phyloP scores from a whole-genome alignment of 441 rosid species.

The Bruguiera hainesii region DNA sequence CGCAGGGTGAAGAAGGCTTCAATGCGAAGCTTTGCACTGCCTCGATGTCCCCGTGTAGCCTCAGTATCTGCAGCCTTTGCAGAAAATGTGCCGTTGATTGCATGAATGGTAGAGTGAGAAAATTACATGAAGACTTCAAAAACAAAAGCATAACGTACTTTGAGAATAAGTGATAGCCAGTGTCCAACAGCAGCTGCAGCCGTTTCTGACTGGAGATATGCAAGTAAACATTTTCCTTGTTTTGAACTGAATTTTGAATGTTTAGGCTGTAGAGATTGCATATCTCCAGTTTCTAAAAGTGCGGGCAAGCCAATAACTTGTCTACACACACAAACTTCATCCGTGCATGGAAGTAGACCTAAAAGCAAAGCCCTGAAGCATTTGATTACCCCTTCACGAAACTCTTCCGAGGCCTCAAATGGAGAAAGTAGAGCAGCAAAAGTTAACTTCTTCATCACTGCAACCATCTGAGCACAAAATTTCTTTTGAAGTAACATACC shows the following conservation, averaged over 20 bases:
- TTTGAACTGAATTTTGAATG: conserved; percentile 29
- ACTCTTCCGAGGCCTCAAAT: conserved; percentile 84
- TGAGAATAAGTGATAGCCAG: conserved; percentile 92
- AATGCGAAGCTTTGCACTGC: conserved; percentile 73
- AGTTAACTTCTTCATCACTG: conserved; percentile 72
- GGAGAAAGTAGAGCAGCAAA: conserved; percentile 73
- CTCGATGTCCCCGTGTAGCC: conserved; percentile 80
- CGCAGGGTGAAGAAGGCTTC: conserved; percentile 83
- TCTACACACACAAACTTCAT: conserved; percentile 64
- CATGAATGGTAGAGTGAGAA: conserved; percentile 6
- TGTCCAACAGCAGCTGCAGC: conserved; percentile 90
- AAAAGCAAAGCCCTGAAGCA: conserved; percentile 70
- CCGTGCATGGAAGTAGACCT: conserved; percentile 51
- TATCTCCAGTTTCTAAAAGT: conserved; percentile 39
- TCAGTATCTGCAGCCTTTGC: conserved; percentile 85
- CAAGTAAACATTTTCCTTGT: conserved; percentile 62
- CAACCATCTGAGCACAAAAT: conserved; percentile 58
- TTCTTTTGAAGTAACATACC: conserved; percentile 3
- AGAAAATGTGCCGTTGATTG: conserved; percentile 25
- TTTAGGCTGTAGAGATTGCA: conserved; percentile 27
- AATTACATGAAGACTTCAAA: neutral
- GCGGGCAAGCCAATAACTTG: conserved; percentile 49
- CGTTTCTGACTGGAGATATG: conserved; percentile 74
- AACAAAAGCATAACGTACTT: conserved; percentile 38
- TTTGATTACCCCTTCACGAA: conserved; percentile 80